Evolutionary conservation across 371 early-diverging fungal species (phyloP), one percentile per base, ranked within the genome.

Genomic region (Rhizoclosmatium hyalinum): DNA sequence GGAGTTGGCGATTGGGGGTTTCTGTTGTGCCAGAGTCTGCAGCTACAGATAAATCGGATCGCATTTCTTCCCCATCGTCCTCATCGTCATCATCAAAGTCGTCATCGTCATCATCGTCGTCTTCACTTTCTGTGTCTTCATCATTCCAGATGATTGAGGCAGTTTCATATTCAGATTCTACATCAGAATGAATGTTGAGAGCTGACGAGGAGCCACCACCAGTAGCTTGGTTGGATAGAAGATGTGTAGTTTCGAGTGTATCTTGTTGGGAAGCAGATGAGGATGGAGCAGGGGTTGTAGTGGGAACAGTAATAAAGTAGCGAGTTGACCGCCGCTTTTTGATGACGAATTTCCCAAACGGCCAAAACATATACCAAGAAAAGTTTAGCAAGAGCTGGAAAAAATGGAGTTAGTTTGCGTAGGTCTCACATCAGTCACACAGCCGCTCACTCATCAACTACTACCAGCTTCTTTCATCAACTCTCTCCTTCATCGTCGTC

Each of bases 321-420:
- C 69, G 64, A 6, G 65, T 73, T 17, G 56, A 55, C 6, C 17
- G 55, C 14, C 44, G 17, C 24, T 65, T 65, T 68, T 80, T 82
- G 44, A 83, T 94, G 2, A 96, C 92, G 79, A 93, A 95, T 74
- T 94, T 91, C 6, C 95, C 96, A 86, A 96, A 97, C 2, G 98
- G 98, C 96, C 96, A 96, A 19, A 95, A 78, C 21, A 96, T 82
- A 74, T 96, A 97, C 66, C 87, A 68, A 8, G 81, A 58, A 2
- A 87, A 68, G 71, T 82, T 80, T 3, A 81, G 14, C 47, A 85
- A 42, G 8, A 83, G 77, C 78, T 79, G 53, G 1, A 19, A 4
- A 32, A 65, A 32, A 19, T 70, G 50, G 12, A 14, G n/a, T 17
- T 6, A 69, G 24, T n/a, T 53, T 55, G 0, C 55, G 10, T 32